Evolutionary conservation across 129 eudicot genomes (phyloP).

Genomic region (Helianthus annuus): HanXRQr2.0-SUNRISE NC_035448.2:193384445-193384944

Average conservation of each 20-base stretch:
- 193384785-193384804: not conserved
- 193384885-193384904: no score
- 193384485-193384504: not conserved
- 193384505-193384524: not conserved
- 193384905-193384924: no score
- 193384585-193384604: not conserved
- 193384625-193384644: not conserved
- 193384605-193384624: not conserved
- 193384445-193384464: conserved; percentile 4
- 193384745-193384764: not conserved
- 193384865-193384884: no score
- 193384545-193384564: conserved; percentile 11
- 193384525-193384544: conserved; percentile 16
- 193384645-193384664: not conserved
- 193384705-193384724: conserved; percentile 9
- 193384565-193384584: conserved; percentile 11
- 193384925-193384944: no score
- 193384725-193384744: not conserved
- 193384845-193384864: no score
- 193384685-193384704: not conserved
- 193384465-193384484: not conserved
- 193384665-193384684: not conserved
- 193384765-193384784: not conserved
- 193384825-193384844: no score
- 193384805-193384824: no score